Evolutionary conservation across 2,329 filamentous ascomycete species (phyloP), one percentile per base, ranked within the genome.

Genomic region (Oidium heveae): DNA sequence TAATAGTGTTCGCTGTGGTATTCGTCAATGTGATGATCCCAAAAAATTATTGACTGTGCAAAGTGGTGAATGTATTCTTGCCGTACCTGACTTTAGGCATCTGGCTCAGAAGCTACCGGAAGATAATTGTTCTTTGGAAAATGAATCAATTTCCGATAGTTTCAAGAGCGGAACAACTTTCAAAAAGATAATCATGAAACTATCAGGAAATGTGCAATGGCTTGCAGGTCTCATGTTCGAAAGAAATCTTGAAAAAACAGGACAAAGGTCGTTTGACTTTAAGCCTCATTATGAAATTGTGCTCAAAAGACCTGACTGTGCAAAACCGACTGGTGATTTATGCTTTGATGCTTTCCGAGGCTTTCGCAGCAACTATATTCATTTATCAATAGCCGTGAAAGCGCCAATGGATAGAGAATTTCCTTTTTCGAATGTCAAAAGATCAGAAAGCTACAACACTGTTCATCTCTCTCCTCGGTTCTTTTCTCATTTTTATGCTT

Each of bases 111-210:
- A 69, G 67, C 33, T 70, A 70, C 18, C 69, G 66, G 33, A 65
- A 65, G 24, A 36, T 52, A 70, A 74, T 50, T 77, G 77, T 53
- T 80, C 54, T 75, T 71, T 43, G 54, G 71, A 79, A 53, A 82
- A 74, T 59, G 71, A 79, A 34, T 70, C 75, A 1, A 65, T 61
- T 56, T 54, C 57, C 53, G 82, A 79, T 56, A 80, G 74, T 59
- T 73, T 75, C 62, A 84, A 79, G 61, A 77, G 82, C 37, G 79
- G 82, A 1, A 84, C 87, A n/a, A 74, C 81, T 0, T 98, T 98
- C 73, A 94, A 94, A 68, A 98, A 98, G 68, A 91, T 96, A 3
- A 79, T 94, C 53, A 96, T 98, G 89, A 98, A 98, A 68, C 74
- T 98, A 13, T 96, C 91, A 3, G 91, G 91, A 15, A 93, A 91